These are phyloP conservation scores for Coemansia sp. DNA, from an alignment of 192 early-diverging fungal genomes.

Conservation along the genomic window DNA sequence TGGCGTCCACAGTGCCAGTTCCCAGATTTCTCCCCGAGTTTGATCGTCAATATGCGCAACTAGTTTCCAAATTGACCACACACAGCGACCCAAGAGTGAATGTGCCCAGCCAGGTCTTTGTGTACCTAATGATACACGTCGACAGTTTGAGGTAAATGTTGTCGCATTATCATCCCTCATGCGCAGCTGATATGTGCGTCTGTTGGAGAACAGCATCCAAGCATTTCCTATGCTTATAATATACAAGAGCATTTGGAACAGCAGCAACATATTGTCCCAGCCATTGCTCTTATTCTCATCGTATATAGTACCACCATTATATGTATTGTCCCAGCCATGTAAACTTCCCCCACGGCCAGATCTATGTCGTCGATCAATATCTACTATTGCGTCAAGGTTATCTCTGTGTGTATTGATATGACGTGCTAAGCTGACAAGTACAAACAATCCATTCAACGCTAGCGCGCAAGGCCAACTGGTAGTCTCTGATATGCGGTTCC, in stretches of 20 bases:
- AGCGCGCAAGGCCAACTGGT: conserved; percentile 54
- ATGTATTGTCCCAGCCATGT: conserved; percentile 11
- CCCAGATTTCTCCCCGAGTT: conserved; percentile 49
- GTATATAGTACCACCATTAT: neutral
- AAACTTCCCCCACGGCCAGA: conserved; percentile 2
- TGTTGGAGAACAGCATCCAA: conserved; percentile 28
- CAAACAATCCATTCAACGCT: conserved; percentile 34
- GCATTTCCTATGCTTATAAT: conserved; percentile 37
- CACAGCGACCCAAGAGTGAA: conserved; percentile 22
- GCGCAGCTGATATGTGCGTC: conserved; percentile 44
- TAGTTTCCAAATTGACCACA: conserved; percentile 40
- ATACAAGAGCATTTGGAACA: conserved; percentile 28
- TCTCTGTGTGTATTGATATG: conserved; percentile 14
- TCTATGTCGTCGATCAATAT: conserved; percentile 17
- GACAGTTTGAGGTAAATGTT: conserved; percentile 26
- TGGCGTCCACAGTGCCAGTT: conserved; percentile 54
- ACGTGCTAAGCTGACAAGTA: conserved; percentile 28
- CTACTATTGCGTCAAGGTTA: conserved; percentile 23
- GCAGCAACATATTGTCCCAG: conserved; percentile 22
- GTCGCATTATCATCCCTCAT: conserved; percentile 21
- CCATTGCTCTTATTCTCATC: neutral
- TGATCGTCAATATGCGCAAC: conserved; percentile 32
- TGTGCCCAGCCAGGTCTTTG: conserved; percentile 42
- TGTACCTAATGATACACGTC: conserved; percentile 33
- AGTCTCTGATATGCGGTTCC: conserved; percentile 43